These are phyloP conservation scores for Trypanosoma cruzi DNA, from an alignment of 208 protist species.

Conservation along the genomic window DNA sequence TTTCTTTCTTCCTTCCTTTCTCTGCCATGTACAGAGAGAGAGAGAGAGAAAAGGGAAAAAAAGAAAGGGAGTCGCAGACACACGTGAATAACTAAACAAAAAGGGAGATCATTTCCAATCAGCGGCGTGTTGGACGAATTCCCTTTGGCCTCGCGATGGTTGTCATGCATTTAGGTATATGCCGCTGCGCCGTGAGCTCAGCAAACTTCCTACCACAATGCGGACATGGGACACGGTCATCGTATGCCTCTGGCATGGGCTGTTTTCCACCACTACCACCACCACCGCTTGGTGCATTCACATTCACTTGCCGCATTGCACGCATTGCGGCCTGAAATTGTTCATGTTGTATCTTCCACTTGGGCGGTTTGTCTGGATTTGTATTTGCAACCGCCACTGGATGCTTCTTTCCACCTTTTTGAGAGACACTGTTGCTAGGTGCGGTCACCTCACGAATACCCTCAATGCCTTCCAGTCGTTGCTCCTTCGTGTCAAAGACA, in stretches of 20 bases:
- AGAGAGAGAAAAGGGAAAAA: constrained; percentile 14
- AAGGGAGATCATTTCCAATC: constrained; percentile 21
- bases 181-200: constrained; percentile 70
- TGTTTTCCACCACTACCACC: too few species aligned
- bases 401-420: constrained; percentile 6
- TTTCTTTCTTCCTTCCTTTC: too few species aligned
- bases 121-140: constrained; percentile 63
- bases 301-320: constrained; percentile 50
- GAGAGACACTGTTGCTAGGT: constrained; percentile 8
- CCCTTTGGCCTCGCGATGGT: constrained; percentile 89
- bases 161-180: constrained; percentile 91
- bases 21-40: too few species aligned
- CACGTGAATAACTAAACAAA: not conserved
- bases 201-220: constrained; percentile 92
- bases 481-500: constrained; percentile 74
- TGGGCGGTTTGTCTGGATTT: constrained; percentile 62
- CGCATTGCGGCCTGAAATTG: constrained; percentile 91
- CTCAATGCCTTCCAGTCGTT: constrained; percentile 76
- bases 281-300: not conserved
- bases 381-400: not conserved
- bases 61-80: not conserved
- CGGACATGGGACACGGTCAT: constrained; percentile 85
- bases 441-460: constrained; percentile 52
- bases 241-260: constrained; percentile 52
- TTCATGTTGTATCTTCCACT: constrained; percentile 92